Conservation (phyloP, 164 flowering plant genomes). For the Santalum album region DNA sequence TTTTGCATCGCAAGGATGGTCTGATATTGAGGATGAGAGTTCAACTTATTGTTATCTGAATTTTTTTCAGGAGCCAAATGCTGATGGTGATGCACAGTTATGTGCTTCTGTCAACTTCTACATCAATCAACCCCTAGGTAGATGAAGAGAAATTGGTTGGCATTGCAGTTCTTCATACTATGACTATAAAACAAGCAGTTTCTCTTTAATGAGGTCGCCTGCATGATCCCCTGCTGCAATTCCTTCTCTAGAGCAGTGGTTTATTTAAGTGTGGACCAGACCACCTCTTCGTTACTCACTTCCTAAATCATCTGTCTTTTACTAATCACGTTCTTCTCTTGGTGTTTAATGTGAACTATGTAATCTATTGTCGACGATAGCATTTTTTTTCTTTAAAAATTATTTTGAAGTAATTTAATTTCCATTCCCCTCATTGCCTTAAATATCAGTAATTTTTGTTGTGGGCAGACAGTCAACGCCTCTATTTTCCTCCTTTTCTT, state of each 20-base stretch:
- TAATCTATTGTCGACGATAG: no score
- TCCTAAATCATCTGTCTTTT: background rate
- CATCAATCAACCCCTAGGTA: conserved; percentile 76
- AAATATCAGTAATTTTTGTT: no score
- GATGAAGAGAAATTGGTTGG: background rate
- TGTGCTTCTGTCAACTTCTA: conserved; percentile 64
- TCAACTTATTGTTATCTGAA: conserved; percentile 6
- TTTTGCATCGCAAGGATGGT: background rate
- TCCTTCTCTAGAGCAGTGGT: background rate
- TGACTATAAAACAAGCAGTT: background rate
- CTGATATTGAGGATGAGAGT: background rate
- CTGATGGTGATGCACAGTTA: conserved; percentile 53
- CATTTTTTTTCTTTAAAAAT: no score
- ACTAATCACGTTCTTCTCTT: no score
- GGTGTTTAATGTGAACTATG: no score
- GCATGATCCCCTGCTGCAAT: background rate
- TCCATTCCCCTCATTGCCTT: no score
- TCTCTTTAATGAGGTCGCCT: background rate
- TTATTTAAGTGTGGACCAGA: background rate
- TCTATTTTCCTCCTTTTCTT: no score
- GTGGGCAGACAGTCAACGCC: no score
- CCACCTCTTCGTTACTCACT: background rate
- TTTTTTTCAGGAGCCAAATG: conserved; percentile 62
- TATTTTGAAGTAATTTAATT: no score
- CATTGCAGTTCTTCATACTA: background rate